phyloP scores from a whole-genome alignment of 805 yeast genomes.

The Candida ascalaphidarum region DNA sequence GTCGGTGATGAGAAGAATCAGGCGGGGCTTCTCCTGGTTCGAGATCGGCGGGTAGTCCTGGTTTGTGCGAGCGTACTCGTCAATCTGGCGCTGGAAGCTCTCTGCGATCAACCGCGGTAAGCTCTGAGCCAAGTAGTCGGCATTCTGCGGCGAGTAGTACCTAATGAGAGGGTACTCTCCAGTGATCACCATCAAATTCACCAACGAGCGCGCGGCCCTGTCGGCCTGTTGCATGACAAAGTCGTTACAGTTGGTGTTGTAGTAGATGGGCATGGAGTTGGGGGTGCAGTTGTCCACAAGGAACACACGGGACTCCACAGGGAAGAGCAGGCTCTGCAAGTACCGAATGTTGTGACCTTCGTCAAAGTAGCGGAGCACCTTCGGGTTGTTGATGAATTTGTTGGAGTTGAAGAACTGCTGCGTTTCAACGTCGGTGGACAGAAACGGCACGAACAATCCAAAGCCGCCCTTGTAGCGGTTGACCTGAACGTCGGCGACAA shows the following conservation, averaged over 20 bases:
- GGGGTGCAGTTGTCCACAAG: conserved; percentile 45
- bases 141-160: conserved; percentile 48
- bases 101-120: conserved; percentile 66
- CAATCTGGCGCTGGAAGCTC: conserved; percentile 62
- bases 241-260: conserved; percentile 54
- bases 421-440: conserved; percentile 19
- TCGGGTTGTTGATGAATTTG: conserved; percentile 20
- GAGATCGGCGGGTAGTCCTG: conserved; percentile 54
- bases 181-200: conserved; percentile 64
- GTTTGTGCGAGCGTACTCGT: conserved; percentile 64
- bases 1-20: conserved; percentile 71
- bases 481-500: conserved; percentile 65
- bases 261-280: conserved; percentile 65
- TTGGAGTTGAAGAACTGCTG: conserved; percentile 10
- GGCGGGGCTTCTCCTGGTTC: conserved; percentile 49
- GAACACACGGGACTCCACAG: conserved; percentile 65
- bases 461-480: conserved; percentile 71
- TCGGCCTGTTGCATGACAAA: conserved; percentile 51
- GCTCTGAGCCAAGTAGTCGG: conserved; percentile 44
- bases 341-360: conserved; percentile 19
- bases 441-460: conserved; percentile 60
- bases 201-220: conserved; percentile 54
- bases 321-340: conserved; percentile 37
- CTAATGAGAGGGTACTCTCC: conserved; percentile 88
- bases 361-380: conserved; percentile 20